phyloP scores from a whole-genome alignment of 176 grass and related monocot species.

The Rhynchospora tenuis region DNA sequence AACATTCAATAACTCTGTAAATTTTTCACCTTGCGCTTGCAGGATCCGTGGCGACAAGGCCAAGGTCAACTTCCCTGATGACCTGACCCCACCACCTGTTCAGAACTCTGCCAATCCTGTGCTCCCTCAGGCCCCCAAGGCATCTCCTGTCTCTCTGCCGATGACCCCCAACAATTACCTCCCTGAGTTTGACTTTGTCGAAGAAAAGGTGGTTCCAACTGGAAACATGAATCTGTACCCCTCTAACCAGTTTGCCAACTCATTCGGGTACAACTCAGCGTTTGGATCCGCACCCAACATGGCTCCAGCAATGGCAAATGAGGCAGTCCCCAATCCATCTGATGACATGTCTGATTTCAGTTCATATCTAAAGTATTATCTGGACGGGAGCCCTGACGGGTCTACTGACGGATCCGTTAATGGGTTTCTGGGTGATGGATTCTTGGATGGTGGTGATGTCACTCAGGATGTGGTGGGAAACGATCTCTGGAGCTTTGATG shows the following conservation, averaged over 20 bases:
- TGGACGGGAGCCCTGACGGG: conserved; percentile 17
- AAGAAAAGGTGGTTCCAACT: conserved; percentile 22
- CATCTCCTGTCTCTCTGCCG: not conserved
- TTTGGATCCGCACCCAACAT: not conserved
- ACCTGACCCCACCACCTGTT: not conserved
- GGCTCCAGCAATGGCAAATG: not conserved
- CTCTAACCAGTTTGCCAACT: conserved; percentile 19
- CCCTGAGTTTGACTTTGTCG: conserved; percentile 18
- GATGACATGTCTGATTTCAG: conserved; percentile 16
- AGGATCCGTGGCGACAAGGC: conserved; percentile 47
- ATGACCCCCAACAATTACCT: conserved; percentile 1
- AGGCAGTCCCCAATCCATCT: not conserved
- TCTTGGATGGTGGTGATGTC: conserved; percentile 9
- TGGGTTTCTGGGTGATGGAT: not conserved
- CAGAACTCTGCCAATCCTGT: not conserved
- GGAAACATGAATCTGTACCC: conserved; percentile 13
- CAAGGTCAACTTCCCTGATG: conserved; percentile 44
- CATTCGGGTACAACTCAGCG: not conserved
- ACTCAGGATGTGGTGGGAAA: conserved; percentile 18
- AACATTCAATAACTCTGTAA: not conserved
- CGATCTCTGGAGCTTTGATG: conserved; percentile 35
- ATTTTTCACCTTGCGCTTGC: not conserved
- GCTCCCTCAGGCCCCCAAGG: not conserved
- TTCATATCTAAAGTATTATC: conserved; percentile 28
- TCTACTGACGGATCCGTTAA: conserved; percentile 22